Evolutionary conservation across 176 grass and related monocot genomes (phyloP).

Genomic region (Calamus simplicifolius): DNA sequence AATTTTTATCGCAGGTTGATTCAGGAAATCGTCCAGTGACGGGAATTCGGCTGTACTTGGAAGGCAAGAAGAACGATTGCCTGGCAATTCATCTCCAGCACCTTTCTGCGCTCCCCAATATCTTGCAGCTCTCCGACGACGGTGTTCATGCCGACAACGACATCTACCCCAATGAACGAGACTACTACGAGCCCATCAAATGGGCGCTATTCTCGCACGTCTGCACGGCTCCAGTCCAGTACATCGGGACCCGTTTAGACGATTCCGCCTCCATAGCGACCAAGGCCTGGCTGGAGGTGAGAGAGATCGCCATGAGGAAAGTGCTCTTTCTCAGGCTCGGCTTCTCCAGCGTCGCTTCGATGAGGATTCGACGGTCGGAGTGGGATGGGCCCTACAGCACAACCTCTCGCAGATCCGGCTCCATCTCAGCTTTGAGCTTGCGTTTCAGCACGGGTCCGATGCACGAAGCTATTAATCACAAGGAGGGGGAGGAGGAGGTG

Average conservation of each 20-base stretch:
- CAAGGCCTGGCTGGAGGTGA: slow-evolving; percentile 76
- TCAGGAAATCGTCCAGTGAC: slow-evolving; percentile 66
- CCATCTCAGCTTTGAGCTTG: slow-evolving; percentile 43
- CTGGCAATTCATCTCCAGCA: slow-evolving; percentile 84
- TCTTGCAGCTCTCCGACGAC: slow-evolving; percentile 32
- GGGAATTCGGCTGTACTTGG: slow-evolving; percentile 73
- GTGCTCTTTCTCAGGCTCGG: slow-evolving; percentile 79
- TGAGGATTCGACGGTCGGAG: slow-evolving; percentile 78
- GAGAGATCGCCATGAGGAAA: slow-evolving; percentile 69
- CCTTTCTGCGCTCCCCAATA: slow-evolving; percentile 39
- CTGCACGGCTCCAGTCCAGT: slow-evolving; percentile 78
- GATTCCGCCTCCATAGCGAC: slow-evolving; percentile 79
- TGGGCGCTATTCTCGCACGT: slow-evolving; percentile 68
- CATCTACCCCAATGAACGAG: slow-evolving; percentile 27
- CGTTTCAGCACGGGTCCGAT: slow-evolving; percentile 30
- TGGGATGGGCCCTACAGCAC: slow-evolving; percentile 45
- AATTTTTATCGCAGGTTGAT: slow-evolving; percentile 33
- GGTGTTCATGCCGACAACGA: slow-evolving; percentile 10
- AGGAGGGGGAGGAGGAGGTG: slow-evolving; percentile 42
- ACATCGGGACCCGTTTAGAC: slow-evolving; percentile 39
- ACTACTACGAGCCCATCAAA: slow-evolving; percentile 52
- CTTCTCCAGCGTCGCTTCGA: slow-evolving; percentile 57
- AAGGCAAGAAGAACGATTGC: slow-evolving; percentile 67
- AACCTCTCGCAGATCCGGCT: slow-evolving; percentile 47
- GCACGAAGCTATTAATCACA: slow-evolving; percentile 4